A percentile compares a stretch with the other conserved stretches of the same genome.
Evolutionary conservation across 768 basidiomycete species (phyloP).

Genomic region (Collybia sp.): DNA sequence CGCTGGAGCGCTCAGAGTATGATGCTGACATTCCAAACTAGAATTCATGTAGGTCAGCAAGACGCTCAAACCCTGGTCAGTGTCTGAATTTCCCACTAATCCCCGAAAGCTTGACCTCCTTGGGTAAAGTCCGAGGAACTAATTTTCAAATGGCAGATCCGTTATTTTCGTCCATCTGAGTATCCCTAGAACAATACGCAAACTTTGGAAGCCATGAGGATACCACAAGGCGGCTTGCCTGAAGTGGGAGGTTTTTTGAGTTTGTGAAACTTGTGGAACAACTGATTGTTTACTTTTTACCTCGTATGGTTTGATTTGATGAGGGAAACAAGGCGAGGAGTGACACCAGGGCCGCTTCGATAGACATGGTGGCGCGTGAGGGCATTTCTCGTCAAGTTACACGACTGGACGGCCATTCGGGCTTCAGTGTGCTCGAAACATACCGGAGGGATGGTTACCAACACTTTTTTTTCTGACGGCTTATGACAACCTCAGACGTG

Average conservation of each 20-base stretch:
- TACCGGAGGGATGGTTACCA: too few relatives aligned
- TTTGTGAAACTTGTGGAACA: conserved; percentile 1
- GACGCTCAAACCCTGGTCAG: too few relatives aligned
- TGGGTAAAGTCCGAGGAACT: too few relatives aligned
- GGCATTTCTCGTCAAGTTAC: neutral
- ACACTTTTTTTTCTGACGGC: too few relatives aligned
- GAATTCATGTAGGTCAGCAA: too few relatives aligned
- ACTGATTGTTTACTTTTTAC: conserved; percentile 7
- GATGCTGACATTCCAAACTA: too few relatives aligned
- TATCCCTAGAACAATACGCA: neutral
- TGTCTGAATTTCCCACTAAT: too few relatives aligned
- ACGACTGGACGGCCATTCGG: neutral
- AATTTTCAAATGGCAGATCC: neutral
- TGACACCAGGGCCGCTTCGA: conserved; percentile 8
- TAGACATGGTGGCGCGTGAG: conserved; percentile 1
- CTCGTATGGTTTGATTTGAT: conserved; percentile 19
- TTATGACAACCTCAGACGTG: too few relatives aligned
- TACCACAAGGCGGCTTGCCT: conserved; percentile 10
- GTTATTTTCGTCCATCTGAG: conserved; percentile 5
- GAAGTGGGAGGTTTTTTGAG: conserved; percentile 5
- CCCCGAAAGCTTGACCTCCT: too few relatives aligned
- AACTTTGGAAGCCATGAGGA: conserved; percentile 7
- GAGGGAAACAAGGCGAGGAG: conserved; percentile 1
- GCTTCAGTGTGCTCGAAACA: neutral
- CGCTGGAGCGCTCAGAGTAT: too few relatives aligned